These are phyloP conservation scores for Euphorbia celastroides DNA, from an alignment of 441 rosid genomes.

Conservation along the genomic window DNA sequence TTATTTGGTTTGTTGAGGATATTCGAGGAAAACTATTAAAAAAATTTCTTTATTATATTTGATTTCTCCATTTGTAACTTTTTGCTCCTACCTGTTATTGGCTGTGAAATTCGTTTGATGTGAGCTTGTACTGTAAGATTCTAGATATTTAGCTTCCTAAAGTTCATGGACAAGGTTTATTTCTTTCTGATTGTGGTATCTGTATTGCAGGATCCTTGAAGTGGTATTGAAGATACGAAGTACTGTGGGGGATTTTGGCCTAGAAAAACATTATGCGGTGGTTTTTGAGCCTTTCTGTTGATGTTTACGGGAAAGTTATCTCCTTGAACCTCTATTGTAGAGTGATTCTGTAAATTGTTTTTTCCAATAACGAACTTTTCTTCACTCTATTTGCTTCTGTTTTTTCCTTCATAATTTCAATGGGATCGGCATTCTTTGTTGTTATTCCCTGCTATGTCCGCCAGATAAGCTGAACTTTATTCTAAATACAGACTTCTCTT, in stretches of 20 bases:
- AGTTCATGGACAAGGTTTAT: not conserved
- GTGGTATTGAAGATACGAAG: slow-evolving; percentile 11
- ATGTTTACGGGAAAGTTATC: slow-evolving; percentile 54
- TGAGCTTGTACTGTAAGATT: not conserved
- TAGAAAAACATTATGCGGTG: slow-evolving; percentile 67
- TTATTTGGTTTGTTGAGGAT: not conserved
- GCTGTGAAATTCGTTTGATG: not conserved
- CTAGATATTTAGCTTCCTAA: too few species aligned
- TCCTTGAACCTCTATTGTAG: slow-evolving; percentile 66
- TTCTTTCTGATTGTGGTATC: slow-evolving; percentile 13
- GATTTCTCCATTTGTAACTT: too few species aligned
- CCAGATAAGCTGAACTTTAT: slow-evolving; percentile 54
- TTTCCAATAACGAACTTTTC: not conserved
- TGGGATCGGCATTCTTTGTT: slow-evolving; percentile 68
- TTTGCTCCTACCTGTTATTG: not conserved
- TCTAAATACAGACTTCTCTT: not conserved
- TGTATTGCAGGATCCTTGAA: slow-evolving; percentile 29
- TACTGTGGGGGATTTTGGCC: slow-evolving; percentile 30
- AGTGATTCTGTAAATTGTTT: slow-evolving; percentile 60
- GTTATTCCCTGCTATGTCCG: slow-evolving; percentile 64
- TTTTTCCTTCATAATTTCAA: slow-evolving; percentile 20
- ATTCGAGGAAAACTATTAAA: not conserved
- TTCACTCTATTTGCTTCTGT: not conserved
- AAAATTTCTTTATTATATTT: not conserved
- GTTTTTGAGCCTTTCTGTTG: slow-evolving; percentile 60